Conservation (phyloP, 1,139 yeast species). For the Kodamaea sp. region DNA sequence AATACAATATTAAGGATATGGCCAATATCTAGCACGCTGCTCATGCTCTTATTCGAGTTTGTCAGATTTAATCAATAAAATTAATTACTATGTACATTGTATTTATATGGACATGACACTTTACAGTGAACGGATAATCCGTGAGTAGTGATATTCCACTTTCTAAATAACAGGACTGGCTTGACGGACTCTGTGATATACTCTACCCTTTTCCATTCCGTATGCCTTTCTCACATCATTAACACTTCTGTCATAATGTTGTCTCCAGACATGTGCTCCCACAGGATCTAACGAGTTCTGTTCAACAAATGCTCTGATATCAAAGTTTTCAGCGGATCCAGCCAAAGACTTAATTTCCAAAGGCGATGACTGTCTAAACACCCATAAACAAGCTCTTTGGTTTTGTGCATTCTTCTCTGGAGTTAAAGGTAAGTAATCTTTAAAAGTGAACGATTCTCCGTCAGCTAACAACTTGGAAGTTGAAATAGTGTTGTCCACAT, state of each 20-base stretch:
- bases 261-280: slow-evolving; percentile 94
- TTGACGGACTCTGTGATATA: slow-evolving; percentile 59
- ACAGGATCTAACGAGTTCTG: slow-evolving; percentile 62
- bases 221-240: slow-evolving; percentile 65
- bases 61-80: too few relatives aligned
- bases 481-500: slow-evolving; percentile 60
- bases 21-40: too few relatives aligned
- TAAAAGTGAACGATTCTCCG: slow-evolving; percentile 44
- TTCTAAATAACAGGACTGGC: slow-evolving; percentile 14
- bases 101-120: neutral
- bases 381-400: slow-evolving; percentile 91
- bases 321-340: slow-evolving; percentile 50
- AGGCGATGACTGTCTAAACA: slow-evolving; percentile 63
- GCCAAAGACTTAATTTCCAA: slow-evolving; percentile 12
- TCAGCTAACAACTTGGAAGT: slow-evolving; percentile 46
- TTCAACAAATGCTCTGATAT: slow-evolving; percentile 68
- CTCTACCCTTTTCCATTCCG: slow-evolving; percentile 73
- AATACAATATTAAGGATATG: too few relatives aligned
- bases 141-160: too few relatives aligned
- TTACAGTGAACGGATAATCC: too few relatives aligned
- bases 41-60: too few relatives aligned
- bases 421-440: slow-evolving; percentile 76
- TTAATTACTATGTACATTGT: neutral
- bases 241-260: slow-evolving; percentile 77
- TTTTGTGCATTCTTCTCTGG: slow-evolving; percentile 86